Evolutionary conservation across 257 asterid genomes (phyloP).

Genomic region (Anisodus acutangulus): DNA sequence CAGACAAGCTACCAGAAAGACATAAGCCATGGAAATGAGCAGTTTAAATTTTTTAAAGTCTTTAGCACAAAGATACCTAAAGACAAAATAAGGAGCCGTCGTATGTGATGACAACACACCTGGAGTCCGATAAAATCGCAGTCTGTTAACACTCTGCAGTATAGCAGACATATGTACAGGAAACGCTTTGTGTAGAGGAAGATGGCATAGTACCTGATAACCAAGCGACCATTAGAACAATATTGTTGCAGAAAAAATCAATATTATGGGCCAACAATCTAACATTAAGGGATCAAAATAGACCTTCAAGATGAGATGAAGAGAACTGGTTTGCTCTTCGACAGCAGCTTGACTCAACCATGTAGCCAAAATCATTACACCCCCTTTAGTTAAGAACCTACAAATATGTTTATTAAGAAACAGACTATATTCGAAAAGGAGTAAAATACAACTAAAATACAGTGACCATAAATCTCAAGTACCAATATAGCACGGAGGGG

Average conservation of each 20-base stretch:
- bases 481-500: conserved; percentile 75
- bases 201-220: conserved; percentile 77
- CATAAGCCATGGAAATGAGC: neutral
- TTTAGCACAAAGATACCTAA: conserved; percentile 16
- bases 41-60: neutral
- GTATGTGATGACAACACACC: conserved; percentile 66
- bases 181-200: conserved; percentile 85
- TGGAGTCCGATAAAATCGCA: conserved; percentile 85
- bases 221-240: conserved; percentile 34
- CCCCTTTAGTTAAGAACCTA: conserved; percentile 90
- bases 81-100: conserved; percentile 25
- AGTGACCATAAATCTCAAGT: conserved; percentile 33
- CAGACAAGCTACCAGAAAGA: conserved; percentile 14
- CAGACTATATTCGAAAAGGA: conserved; percentile 11
- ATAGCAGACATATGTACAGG: conserved; percentile 95
- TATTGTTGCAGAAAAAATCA: neutral
- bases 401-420: conserved; percentile 35
- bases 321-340: conserved; percentile 90
- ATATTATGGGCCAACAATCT: neutral
- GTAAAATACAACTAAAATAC: neutral
- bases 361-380: conserved; percentile 87
- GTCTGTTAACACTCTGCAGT: conserved; percentile 84
- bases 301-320: conserved; percentile 79
- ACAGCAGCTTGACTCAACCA: conserved; percentile 91
- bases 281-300: neutral